phyloP scores from a whole-genome alignment of 306 rosid species.

The Luffa acutangula region DNA sequence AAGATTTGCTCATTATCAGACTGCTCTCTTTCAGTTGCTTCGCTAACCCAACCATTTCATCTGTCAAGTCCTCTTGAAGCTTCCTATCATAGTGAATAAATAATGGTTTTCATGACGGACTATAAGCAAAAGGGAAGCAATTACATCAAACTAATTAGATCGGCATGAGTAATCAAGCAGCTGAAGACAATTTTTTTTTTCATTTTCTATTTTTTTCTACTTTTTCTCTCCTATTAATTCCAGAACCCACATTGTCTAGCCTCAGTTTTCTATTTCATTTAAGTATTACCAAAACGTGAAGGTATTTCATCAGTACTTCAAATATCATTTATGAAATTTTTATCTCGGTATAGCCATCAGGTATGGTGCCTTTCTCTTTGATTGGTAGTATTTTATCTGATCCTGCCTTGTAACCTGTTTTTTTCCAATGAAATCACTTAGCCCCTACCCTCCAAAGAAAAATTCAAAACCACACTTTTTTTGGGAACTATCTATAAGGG shows the following conservation, averaged over 20 bases:
- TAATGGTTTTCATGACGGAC: background rate
- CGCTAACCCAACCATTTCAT: conserved; percentile 91
- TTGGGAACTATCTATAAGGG: background rate
- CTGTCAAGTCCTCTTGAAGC: conserved; percentile 94
- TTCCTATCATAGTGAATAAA: conserved; percentile 27
- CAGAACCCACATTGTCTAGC: background rate
- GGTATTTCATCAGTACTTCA: background rate
- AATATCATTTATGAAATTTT: background rate
- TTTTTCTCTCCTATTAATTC: background rate
- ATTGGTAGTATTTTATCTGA: background rate
- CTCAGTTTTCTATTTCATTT: background rate
- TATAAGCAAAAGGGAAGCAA: background rate
- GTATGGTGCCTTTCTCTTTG: background rate
- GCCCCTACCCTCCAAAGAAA: background rate
- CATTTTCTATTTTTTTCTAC: background rate
- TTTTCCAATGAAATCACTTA: background rate
- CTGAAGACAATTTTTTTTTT: background rate
- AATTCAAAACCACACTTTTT: background rate
- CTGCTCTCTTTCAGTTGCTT: conserved; percentile 89
- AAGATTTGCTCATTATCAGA: conserved; percentile 64
- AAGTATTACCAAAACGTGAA: background rate
- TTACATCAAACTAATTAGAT: background rate
- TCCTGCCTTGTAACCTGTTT: background rate
- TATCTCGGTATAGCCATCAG: background rate
- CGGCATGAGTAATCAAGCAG: background rate